These are phyloP conservation scores for Leccinum obscurum DNA, from an alignment of 768 basidiomycete genomes.

Conservation along the genomic window DNA sequence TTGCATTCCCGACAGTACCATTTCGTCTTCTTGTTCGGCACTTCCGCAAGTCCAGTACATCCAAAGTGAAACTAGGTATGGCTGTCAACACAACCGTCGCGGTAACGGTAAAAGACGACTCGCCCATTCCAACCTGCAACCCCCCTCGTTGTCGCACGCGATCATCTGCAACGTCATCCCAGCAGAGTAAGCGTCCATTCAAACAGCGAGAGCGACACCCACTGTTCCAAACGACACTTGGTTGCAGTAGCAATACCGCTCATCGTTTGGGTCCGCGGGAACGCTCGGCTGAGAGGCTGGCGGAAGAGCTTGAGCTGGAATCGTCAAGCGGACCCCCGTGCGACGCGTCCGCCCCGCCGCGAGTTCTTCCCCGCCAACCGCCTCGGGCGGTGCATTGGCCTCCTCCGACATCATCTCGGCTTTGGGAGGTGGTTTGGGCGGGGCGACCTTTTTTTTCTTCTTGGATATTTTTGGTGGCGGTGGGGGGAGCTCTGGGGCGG, in stretches of 20 bases:
- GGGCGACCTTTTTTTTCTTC: slow-evolving; percentile 23
- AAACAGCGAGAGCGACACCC: slow-evolving; percentile 24
- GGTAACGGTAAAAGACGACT: slow-evolving; percentile 29
- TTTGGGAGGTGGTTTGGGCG: slow-evolving; percentile 32
- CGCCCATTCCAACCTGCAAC: slow-evolving; percentile 84
- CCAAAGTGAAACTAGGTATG: slow-evolving; percentile 64
- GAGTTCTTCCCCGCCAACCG: slow-evolving; percentile 12
- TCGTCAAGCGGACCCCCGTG: slow-evolving; percentile 33
- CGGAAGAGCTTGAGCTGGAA: slow-evolving; percentile 33
- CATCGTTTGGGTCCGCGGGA: slow-evolving; percentile 48
- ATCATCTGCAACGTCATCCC: slow-evolving; percentile 63
- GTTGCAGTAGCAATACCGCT: slow-evolving; percentile 79
- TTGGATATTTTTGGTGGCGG: slow-evolving; percentile 21
- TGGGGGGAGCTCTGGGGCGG: slow-evolving; percentile 8
- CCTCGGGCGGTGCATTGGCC: neutral
- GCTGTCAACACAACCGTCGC: neutral
- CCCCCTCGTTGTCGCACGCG: slow-evolving; percentile 68
- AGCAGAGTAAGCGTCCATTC: slow-evolving; percentile 4
- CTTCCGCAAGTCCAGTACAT: slow-evolving; percentile 61
- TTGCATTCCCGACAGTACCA: slow-evolving; percentile 76
- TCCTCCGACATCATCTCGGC: slow-evolving; percentile 21
- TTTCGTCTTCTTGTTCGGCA: slow-evolving; percentile 54
- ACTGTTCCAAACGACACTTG: slow-evolving; percentile 80
- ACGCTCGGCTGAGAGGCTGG: slow-evolving; percentile 17
- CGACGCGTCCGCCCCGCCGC: slow-evolving; percentile 22